Percentiles rank a stretch among this genome's conserved stretches.
phyloP scores from a whole-genome alignment of 352 stramenopile genomes.

The Pythium aristosporum region DNA sequence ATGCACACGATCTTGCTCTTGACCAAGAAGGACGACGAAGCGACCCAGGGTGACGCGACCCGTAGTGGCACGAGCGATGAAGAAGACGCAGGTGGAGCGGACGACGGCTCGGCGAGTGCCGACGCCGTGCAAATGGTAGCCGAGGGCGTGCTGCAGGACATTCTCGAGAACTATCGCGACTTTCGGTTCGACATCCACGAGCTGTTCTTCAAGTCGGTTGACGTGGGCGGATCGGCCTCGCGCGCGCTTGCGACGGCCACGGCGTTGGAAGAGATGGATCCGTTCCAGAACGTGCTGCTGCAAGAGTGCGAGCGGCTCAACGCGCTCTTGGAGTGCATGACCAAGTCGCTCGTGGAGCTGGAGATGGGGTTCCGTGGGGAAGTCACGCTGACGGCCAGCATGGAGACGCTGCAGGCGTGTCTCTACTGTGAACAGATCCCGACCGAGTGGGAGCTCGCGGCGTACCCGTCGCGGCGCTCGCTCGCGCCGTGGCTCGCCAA shows the following conservation, averaged over 20 bases:
- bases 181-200: conserved; percentile 84
- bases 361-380: conserved; percentile 89
- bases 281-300: conserved; percentile 89
- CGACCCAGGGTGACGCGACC: not conserved
- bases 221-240: conserved; percentile 12
- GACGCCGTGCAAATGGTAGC: conserved; percentile 79
- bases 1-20: conserved; percentile 82
- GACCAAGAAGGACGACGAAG: conserved; percentile 45
- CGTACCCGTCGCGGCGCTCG: conserved; percentile 77
- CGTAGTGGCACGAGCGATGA: not conserved
- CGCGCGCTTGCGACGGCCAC: conserved; percentile 26
- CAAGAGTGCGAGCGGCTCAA: conserved; percentile 93
- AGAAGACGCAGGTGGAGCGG: not conserved
- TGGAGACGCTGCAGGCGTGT: conserved; percentile 81
- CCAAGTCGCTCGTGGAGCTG: conserved; percentile 71
- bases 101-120: conserved; percentile 36
- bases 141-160: conserved; percentile 87
- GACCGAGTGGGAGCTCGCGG: conserved; percentile 63
- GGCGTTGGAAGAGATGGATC: conserved; percentile 78
- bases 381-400: conserved; percentile 83
- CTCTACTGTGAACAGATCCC: conserved; percentile 82
- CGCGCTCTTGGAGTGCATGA: conserved; percentile 72
- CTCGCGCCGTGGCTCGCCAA: conserved; percentile 85
- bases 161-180: conserved; percentile 89
- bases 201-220: conserved; percentile 63